These are phyloP conservation scores for Macaranga tanarius DNA, from an alignment of 441 rosid genomes.

Conservation along the genomic window DNA sequence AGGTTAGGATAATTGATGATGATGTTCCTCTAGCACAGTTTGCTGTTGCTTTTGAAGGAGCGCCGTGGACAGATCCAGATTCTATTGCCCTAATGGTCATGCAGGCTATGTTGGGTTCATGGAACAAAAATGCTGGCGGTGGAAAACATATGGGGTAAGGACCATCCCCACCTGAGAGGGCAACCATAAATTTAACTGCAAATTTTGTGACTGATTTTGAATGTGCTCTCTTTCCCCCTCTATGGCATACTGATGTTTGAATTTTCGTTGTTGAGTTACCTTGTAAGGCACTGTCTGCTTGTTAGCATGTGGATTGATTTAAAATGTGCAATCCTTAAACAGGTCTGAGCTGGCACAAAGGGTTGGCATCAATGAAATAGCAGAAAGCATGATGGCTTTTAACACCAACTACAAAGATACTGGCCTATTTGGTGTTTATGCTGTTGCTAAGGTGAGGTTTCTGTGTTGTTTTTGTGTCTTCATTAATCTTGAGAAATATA, in stretches of 20 bases:
- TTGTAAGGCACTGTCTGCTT: background rate
- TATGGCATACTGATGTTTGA: background rate
- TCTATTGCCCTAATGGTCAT: conserved; percentile 92
- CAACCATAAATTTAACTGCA: background rate
- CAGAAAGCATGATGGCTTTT: conserved; percentile 97
- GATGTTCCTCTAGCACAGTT: conserved; percentile 97
- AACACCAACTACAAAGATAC: conserved; percentile 99
- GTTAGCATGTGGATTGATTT: conserved; percentile 3
- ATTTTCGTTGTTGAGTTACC: background rate
- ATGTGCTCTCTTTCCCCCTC: background rate
- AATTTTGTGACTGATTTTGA: background rate
- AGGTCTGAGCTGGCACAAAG: conserved; percentile 90
- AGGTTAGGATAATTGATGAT: conserved; percentile 95
- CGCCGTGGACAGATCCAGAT: conserved; percentile 99
- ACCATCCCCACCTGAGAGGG: too few relatives aligned
- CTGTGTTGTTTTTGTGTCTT: background rate
- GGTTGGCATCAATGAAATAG: conserved; percentile 81
- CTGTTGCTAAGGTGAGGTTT: conserved; percentile 86
- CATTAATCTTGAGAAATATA: background rate
- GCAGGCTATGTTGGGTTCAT: conserved; percentile 98
- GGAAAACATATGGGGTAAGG: conserved; percentile 99
- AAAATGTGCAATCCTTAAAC: conserved; percentile 26
- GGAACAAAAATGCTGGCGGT: conserved; percentile 82
- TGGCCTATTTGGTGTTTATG: conserved; percentile 96
- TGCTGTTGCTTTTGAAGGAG: conserved; percentile 95